Conservation (phyloP, 1,139 yeast genomes). For the Yarrowia galli region DNA sequence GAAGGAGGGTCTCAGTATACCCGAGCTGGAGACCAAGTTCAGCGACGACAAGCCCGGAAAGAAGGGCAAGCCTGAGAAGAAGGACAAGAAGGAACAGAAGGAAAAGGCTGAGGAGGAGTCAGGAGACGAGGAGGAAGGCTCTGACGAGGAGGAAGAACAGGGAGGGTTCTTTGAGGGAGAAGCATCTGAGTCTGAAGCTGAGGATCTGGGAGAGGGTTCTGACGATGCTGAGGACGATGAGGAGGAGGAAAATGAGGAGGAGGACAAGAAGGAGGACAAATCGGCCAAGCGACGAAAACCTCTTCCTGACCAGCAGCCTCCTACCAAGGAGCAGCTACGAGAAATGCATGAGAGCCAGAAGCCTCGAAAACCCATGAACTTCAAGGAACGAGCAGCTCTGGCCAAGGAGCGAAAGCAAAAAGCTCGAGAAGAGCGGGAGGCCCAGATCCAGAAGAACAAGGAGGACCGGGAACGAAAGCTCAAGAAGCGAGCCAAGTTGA, state of each 20-base stretch:
- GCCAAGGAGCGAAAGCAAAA: slow-evolving; percentile 49
- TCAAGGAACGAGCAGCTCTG: slow-evolving; percentile 47
- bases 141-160: slow-evolving; percentile 44
- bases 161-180: slow-evolving; percentile 27
- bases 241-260: neutral
- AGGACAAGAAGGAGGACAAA: slow-evolving; percentile 53
- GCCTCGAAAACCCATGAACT: slow-evolving; percentile 48
- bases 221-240: neutral
- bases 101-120: slow-evolving; percentile 41
- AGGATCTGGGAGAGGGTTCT: neutral
- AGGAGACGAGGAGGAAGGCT: slow-evolving; percentile 41
- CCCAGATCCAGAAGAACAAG: slow-evolving; percentile 44
- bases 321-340: slow-evolving; percentile 42
- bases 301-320: slow-evolving; percentile 22
- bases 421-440: slow-evolving; percentile 39
- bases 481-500: slow-evolving; percentile 56
- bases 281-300: slow-evolving; percentile 48
- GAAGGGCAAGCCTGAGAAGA: neutral
- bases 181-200: slow-evolving; percentile 5
- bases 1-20: slow-evolving; percentile 55
- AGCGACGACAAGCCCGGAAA: neutral
- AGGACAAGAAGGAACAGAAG: slow-evolving; percentile 39
- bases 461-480: slow-evolving; percentile 43
- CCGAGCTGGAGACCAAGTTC: slow-evolving; percentile 41
- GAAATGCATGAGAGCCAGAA: slow-evolving; percentile 46